Evolutionary conservation across 768 basidiomycete species (phyloP), one percentile per base, ranked within the genome.

Genomic region (Boletus vinaceobasis): DNA sequence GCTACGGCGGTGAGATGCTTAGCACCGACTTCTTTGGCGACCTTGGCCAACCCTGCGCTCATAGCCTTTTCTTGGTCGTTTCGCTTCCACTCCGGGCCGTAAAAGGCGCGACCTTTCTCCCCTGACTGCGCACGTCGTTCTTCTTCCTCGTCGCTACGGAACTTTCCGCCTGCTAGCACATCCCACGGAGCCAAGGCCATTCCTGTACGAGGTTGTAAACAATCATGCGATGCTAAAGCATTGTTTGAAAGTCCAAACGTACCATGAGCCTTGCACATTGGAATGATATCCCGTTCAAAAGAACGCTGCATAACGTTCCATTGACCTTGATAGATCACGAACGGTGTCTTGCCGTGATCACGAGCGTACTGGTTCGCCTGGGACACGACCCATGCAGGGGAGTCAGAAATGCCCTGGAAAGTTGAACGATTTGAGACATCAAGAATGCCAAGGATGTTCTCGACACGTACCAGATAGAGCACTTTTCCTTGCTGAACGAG

Each of bases 211-310:
- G 3, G 17, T 2, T 39, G 23, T 43, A 31, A 50, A 23, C 11
- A 33, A 31, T 29, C n/a, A 19, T 15, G 37, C n/a, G 1, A 11
- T 31, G 62, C 11, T 6, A 17, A 35, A 6, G 32, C 14, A 17
- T 23, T 10, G 6, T 11, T 14, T 11, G 8, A 14, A 5, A 53
- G 21, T 59, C 50, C 0, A 39, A 29, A 40, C 64, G 57, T 39
- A 66, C 75, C 76, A 75, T 77, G 5, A 5, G 44, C 55, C 45
- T 36, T 57, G 43, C 54, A 56, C 56, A 57, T 57, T 3, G 77
- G 76, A 48, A 83, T 75, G 55, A 82, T 79, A 7, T 83, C 81
- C 2, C 80, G 73, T 64, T 83, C 80, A 48, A 82, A 74, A 39
- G 77, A 75, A 27, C 82, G 72, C 5, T 73, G 56, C 52, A 79